phyloP scores from a whole-genome alignment of 2,329 filamentous ascomycete genomes.

The Atkinsonella texensis region DNA sequence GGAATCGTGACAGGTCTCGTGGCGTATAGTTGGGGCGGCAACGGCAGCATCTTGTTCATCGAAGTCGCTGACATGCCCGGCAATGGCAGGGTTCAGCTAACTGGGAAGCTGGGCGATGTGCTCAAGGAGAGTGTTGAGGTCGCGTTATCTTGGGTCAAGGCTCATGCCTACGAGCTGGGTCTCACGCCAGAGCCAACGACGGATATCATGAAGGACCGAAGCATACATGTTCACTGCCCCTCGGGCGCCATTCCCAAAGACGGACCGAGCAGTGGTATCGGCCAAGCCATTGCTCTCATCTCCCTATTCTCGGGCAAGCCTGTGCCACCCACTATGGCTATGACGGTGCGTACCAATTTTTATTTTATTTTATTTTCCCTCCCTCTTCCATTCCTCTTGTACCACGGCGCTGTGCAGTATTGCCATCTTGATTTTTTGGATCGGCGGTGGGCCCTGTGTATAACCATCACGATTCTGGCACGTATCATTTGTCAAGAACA shows the following conservation, averaged over 20 bases:
- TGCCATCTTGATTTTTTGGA: too few relatives aligned
- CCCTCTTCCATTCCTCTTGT: background rate
- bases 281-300: slow-evolving; percentile 87
- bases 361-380: background rate
- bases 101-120: slow-evolving; percentile 90
- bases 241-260: slow-evolving; percentile 94
- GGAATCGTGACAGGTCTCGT: slow-evolving; percentile 94
- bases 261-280: slow-evolving; percentile 74
- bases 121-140: slow-evolving; percentile 96
- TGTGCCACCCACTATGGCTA: slow-evolving; percentile 84
- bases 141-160: slow-evolving; percentile 92
- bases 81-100: slow-evolving; percentile 81
- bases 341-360: slow-evolving; percentile 58
- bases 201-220: slow-evolving; percentile 92
- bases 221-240: slow-evolving; percentile 92
- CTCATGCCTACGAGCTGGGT: slow-evolving; percentile 83
- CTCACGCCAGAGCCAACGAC: slow-evolving; percentile 68
- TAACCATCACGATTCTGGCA: background rate
- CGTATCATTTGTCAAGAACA: background rate
- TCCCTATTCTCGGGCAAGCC: slow-evolving; percentile 76
- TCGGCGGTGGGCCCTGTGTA: background rate
- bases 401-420: background rate
- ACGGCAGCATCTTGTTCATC: slow-evolving; percentile 95
- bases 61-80: slow-evolving; percentile 97
- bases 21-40: slow-evolving; percentile 83